Conservation (phyloP, 768 basidiomycete species). For the Hygrocybe coccinea region DNA sequence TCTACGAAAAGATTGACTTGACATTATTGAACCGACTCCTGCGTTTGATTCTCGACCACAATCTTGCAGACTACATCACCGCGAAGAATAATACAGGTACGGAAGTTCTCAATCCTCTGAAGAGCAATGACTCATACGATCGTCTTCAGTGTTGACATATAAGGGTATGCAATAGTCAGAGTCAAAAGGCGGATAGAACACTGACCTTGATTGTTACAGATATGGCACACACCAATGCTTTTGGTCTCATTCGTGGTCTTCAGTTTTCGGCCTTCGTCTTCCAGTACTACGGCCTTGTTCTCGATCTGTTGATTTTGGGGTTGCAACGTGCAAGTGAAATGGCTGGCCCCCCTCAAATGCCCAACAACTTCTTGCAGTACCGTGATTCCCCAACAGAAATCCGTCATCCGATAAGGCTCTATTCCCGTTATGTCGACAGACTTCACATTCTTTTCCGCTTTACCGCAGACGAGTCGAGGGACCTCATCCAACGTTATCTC, state of each 20-base stretch:
- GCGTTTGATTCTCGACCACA: constrained; percentile 96
- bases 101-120: not conserved
- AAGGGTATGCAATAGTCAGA: constrained; percentile 46
- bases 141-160: constrained; percentile 66
- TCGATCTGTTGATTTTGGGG: constrained; percentile 93
- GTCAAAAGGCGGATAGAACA: not conserved
- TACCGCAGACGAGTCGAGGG: constrained; percentile 93
- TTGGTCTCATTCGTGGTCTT: constrained; percentile 93
- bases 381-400: constrained; percentile 94
- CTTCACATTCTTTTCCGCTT: constrained; percentile 97
- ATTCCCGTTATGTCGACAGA: constrained; percentile 93
- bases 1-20: constrained; percentile 98
- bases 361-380: constrained; percentile 97
- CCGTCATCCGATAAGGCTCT: constrained; percentile 94
- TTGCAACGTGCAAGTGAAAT: constrained; percentile 98
- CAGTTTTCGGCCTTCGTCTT: constrained; percentile 99
- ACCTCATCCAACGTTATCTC: constrained; percentile 96
- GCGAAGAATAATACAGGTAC: constrained; percentile 92
- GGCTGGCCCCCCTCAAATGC: constrained; percentile 96
- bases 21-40: constrained; percentile 93
- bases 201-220: constrained; percentile 33
- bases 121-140: constrained; percentile 1
- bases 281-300: constrained; percentile 95
- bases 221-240: constrained; percentile 98
- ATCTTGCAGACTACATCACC: constrained; percentile 97